Base-by-base conservation (phyloP, 345 rosid genomes). In the Sonneratia alba region DNA sequence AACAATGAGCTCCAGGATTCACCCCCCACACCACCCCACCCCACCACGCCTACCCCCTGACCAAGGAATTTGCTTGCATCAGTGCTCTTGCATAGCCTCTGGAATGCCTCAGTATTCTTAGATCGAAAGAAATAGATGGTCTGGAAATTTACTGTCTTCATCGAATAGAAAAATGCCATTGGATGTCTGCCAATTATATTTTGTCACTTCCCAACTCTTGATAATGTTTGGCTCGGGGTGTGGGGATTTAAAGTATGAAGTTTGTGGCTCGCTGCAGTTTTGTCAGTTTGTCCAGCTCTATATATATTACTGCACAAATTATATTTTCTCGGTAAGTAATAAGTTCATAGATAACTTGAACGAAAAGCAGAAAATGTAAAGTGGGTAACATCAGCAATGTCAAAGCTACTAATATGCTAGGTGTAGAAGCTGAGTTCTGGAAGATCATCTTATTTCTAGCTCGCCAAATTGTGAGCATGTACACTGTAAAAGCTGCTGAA, bases 71-170 rank as follows among this genome's bases (percentile, higher is more conserved):
- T 81, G 72, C 72, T 80, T 77, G 77, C 87, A 40, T 75, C 85
- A 11, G 83, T 86, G 74, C 79, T 79, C 66, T 71, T 78, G 80
- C 86, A 84, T 70, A 79, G 86, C 79, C 85, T 82, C 36, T 84
- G 83, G 84, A 87, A 87, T 74, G 85, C 81, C 67, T 83, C 83
- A 62, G 81, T 84, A 66, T 81, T 84, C 82, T 71, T 83, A 71
- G 83, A 83, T 77, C 75, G 84, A 42, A 78, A 81, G 86, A 88
- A 72, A 77, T 84, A 79, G 67, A 66, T 75, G 18, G 43, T 24
- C 59, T 75, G 64, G 65, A 37, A 19, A n/a, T 51, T 48, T 69
- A 36, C 68, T 77, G 70, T 71, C 71, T 48, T 53, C 38, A 45
- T 32, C n/a, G 49, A 64, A 22, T 47, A 47, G 24, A 55, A 66